Evolutionary conservation across 23 red algal genomes (phyloP), one percentile per base, ranked within the genome.

Genomic region (Gracilaria domingensis): DNA sequence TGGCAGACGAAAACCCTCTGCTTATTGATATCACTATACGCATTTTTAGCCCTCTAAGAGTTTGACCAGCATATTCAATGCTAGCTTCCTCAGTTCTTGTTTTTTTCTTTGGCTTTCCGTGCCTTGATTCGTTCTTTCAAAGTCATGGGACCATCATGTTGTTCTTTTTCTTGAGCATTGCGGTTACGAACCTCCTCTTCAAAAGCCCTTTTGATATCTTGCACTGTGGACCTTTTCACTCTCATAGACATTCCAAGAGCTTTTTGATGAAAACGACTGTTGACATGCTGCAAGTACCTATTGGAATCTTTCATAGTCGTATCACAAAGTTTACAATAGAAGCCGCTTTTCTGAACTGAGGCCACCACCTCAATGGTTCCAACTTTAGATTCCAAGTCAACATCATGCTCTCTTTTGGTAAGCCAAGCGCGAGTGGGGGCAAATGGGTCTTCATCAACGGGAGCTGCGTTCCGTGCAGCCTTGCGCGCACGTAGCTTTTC

Each of bases 231-330:
- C 45, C 95, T 40, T 75, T 76, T 57, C 14, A 97, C 95, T 57
- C 95, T 76, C 83, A 93, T 84, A 11, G 95, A 87, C 61, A 93
- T 82, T 33, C 95, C 95, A 0, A 97, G 70, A 11, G 65, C 75
- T 65, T 87, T 87, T 70, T 97, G 95, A 90, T 97, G 95, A 4
- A 60, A 47, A 38, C 85, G 83, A 64, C 89, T 89, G 79, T 97
- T 97, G 25, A 97, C 79, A 75, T 97, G 95, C 1, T 71, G 61
- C 72, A 97, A 45, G 75, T 89, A 97, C 3, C 82, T 20, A 60
- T 82, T 86, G 14, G 81, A 88, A 84, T 97, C 95, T 58, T 97
- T 93, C 67, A 87, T 59, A 3, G 86, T 75, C 17, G 93, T 84
- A 44, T 84, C 88, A 73, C 95, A 97, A 17, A 74, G 53, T 59